phyloP scores from a whole-genome alignment of 129 eudicot species.

The Rutidosis leptorrhynchoides region DNA sequence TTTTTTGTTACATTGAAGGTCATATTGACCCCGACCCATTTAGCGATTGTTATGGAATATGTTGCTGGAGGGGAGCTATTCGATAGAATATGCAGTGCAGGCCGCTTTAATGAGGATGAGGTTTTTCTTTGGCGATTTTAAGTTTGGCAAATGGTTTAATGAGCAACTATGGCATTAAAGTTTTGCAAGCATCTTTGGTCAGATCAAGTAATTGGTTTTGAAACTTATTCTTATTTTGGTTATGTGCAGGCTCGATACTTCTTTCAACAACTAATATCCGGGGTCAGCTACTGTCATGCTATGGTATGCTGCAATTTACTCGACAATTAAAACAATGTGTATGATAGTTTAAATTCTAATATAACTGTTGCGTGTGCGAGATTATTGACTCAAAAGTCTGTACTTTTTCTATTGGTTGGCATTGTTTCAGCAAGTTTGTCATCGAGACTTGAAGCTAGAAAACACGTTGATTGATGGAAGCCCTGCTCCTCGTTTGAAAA shows the following conservation, averaged over 20 bases:
- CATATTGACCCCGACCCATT: slow-evolving; percentile 61
- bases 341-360: neutral
- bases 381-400: slow-evolving; percentile 9
- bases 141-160: neutral
- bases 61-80: slow-evolving; percentile 75
- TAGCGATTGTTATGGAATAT: slow-evolving; percentile 64
- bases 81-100: slow-evolving; percentile 52
- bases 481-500: slow-evolving; percentile 68
- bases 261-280: slow-evolving; percentile 62
- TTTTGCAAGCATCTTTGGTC: neutral
- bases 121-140: slow-evolving; percentile 19
- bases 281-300: slow-evolving; percentile 66
- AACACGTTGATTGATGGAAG: slow-evolving; percentile 73
- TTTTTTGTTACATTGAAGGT: slow-evolving; percentile 33
- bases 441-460: slow-evolving; percentile 74
- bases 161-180: neutral
- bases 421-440: slow-evolving; percentile 70
- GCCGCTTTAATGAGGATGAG: slow-evolving; percentile 65
- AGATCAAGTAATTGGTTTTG: neutral
- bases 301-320: slow-evolving; percentile 35
- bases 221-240: neutral
- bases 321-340: neutral
- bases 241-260: slow-evolving; percentile 46
- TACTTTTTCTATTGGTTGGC: slow-evolving; percentile 16
- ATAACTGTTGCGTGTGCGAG: neutral